A percentile compares a stretch with the other conserved stretches of the same genome.
These are phyloP conservation scores for Licmophora abbreviata DNA, from an alignment of 108 stramenopile species.

Conservation along the genomic window DNA sequence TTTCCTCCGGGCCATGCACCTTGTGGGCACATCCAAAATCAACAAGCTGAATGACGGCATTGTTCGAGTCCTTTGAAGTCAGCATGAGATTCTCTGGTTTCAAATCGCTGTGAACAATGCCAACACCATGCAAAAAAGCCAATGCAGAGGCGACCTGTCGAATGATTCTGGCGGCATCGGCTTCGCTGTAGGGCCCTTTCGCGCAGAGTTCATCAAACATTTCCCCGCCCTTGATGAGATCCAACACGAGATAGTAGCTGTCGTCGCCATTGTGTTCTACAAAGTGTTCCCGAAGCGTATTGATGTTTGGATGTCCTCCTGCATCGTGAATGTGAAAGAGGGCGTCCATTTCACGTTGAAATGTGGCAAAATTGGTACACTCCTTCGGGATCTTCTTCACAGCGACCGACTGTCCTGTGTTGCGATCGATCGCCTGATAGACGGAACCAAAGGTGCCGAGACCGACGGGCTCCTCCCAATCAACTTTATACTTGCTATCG, in stretches of 20 bases:
- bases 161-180: constrained; percentile 64
- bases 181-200: constrained; percentile 76
- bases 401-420: constrained; percentile 44
- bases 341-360: constrained; percentile 69
- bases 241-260: constrained; percentile 66
- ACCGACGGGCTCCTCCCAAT: constrained; percentile 15
- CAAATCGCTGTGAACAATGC: constrained; percentile 75
- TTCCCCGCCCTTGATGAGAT: constrained; percentile 76
- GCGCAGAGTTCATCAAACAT: constrained; percentile 80
- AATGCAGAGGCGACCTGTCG: constrained; percentile 67
- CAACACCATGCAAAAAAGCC: constrained; percentile 74
- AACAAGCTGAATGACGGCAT: constrained; percentile 64
- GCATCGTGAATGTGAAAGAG: constrained; percentile 44
- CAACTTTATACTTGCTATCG: background rate
- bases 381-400: constrained; percentile 66
- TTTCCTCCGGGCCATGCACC: constrained; percentile 19
- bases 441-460: constrained; percentile 58
- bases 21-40: constrained; percentile 81
- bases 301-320: constrained; percentile 80
- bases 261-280: constrained; percentile 53
- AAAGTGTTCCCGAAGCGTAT: constrained; percentile 63
- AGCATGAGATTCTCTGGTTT: constrained; percentile 84
- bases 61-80: constrained; percentile 34
- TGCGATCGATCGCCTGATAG: constrained; percentile 39
- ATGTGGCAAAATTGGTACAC: constrained; percentile 41